Evolutionary conservation across 305 asterid genomes (phyloP), one percentile per base, ranked within the genome.

Genomic region (Ajuga reptans): DNA sequence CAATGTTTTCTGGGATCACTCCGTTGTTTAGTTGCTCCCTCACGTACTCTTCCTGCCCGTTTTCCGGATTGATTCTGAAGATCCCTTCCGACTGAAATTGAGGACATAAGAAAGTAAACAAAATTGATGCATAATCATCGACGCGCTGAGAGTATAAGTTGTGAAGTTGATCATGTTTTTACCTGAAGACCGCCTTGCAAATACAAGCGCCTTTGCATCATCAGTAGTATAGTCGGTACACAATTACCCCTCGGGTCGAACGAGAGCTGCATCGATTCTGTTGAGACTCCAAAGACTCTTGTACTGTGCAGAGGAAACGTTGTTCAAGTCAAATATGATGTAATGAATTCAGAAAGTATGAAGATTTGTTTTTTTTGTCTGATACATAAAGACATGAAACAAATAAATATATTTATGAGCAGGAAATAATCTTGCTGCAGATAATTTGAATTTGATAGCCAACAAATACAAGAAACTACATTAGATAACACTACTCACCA

Each of bases 191-290:
- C 98, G 43, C 98, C 92, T 72, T 85, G 91, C 57, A 66, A 63
- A 70, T 90, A 85, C 74, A 92, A 79, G 56, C 95, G 85, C 46
- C 94, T 76, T 68, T 92, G 98, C 98, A 92, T 92, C 97, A 92
- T 85, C 43, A 92, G 75, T 37, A 92, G 87, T 77, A 90, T 92
- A 9, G 95, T 90, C 1, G 98, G 98, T 10, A 92, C 92, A 18
- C 95, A 85, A 65, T 92, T 92, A 49, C 97, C 98, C 68, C 98
- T 77, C 14, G 89, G 74, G 75, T 92, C 98, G 65, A 83, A 85
- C 9, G 98, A 90, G 54, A 92, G 96, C 81, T 92, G 98, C 98
- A 92, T 92, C 6, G 96, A 92, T 66, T 92, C 92, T 6, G 96
- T 90, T 18, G 98, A 92, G 72, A 92, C 98, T 42, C 98, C 98